A percentile compares a stretch with the other conserved stretches of the same genome.
Evolutionary conservation across 2,329 filamentous ascomycete genomes (phyloP).

Genomic region (Aspergillus sergii): DNA sequence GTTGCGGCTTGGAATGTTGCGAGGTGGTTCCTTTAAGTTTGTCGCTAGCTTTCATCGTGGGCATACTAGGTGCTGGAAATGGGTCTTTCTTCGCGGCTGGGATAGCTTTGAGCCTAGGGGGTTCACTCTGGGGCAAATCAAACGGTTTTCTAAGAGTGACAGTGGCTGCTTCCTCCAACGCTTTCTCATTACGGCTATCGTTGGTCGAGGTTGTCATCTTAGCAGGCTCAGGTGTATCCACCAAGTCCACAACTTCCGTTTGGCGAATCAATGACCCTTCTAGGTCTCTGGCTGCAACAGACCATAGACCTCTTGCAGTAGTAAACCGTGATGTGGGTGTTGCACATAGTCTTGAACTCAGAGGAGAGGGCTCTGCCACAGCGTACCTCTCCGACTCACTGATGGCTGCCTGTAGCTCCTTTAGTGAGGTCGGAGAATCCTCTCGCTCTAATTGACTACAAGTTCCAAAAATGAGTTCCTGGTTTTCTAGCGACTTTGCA

Average conservation of each 20-base stretch:
- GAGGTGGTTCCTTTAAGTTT: neutral
- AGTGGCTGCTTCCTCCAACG: neutral
- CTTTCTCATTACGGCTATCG: neutral
- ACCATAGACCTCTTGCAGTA: constrained; percentile 63
- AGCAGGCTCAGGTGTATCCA: constrained; percentile 41
- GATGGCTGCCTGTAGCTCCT: constrained; percentile 34
- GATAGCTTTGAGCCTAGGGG: neutral
- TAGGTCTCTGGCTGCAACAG: constrained; percentile 66
- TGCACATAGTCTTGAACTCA: constrained; percentile 5
- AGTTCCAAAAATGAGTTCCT: constrained; percentile 83
- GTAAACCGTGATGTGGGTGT: constrained; percentile 28
- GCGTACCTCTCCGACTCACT: constrained; percentile 32
- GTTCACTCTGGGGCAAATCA: neutral
- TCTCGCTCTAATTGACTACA: constrained; percentile 79
- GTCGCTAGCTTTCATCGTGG: neutral
- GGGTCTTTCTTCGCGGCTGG: neutral
- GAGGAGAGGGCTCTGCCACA: constrained; percentile 4
- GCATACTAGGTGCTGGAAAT: neutral
- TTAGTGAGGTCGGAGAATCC: constrained; percentile 64
- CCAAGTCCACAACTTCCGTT: constrained; percentile 63
- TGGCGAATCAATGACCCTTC: constrained; percentile 64
- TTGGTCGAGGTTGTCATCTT: constrained; percentile 12
- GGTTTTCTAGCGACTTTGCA: constrained; percentile 64
- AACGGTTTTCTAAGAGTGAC: neutral
- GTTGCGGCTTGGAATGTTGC: constrained; percentile 5